Percentiles rank a stretch among this genome's conserved stretches.
phyloP scores from a whole-genome alignment of 345 rosid genomes.

The Gossypium stocksii region DNA sequence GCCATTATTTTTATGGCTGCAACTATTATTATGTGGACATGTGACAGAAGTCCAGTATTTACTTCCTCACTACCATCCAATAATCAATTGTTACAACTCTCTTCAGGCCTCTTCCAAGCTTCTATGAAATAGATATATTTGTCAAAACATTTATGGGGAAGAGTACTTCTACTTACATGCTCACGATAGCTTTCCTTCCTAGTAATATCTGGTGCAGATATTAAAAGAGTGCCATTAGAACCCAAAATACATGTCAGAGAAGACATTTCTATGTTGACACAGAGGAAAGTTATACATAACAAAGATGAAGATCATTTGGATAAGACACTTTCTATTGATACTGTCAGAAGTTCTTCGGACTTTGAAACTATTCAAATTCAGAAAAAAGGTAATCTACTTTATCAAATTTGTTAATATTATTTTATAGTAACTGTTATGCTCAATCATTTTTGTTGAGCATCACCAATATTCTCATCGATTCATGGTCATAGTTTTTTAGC shows the following conservation, averaged over 20 bases:
- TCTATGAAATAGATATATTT: conserved; percentile 2
- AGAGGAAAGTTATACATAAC: conserved; percentile 9
- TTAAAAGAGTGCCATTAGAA: conserved; percentile 3
- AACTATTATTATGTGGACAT: conserved; percentile 53
- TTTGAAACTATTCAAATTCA: not conserved
- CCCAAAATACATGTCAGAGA: conserved; percentile 14
- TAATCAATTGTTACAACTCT: conserved; percentile 35
- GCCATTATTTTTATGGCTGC: conserved; percentile 52
- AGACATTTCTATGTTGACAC: conserved; percentile 14
- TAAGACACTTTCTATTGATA: not conserved
- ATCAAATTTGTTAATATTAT: not conserved
- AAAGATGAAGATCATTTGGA: conserved; percentile 15
- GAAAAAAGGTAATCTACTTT: conserved; percentile 4
- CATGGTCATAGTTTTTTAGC: conserved; percentile 1
- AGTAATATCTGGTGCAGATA: conserved; percentile 19
- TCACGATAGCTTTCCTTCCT: not conserved
- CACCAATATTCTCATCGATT: not conserved
- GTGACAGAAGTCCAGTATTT: conserved; percentile 48
- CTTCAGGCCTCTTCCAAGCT: conserved; percentile 36
- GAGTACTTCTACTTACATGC: not conserved
- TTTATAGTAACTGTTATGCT: not conserved
- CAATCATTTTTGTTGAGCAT: not conserved
- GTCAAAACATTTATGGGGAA: not conserved
- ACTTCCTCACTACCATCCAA: conserved; percentile 46
- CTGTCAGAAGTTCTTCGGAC: not conserved